phyloP scores from a whole-genome alignment of 352 stramenopile genomes.

The Pythium phragmitis region DNA sequence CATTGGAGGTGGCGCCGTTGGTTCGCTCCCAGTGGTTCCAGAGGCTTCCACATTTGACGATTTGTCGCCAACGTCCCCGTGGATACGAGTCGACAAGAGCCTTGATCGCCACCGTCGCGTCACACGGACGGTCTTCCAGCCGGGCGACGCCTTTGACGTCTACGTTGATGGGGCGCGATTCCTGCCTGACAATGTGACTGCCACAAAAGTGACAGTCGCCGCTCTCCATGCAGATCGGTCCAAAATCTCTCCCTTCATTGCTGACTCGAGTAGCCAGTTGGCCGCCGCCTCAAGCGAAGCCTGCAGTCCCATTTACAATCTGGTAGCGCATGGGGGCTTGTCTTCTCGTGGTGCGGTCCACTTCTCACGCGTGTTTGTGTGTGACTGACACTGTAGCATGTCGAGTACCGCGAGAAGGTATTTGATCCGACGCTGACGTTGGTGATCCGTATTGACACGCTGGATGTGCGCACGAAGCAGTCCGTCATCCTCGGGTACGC shows the following conservation, averaged over 20 bases:
- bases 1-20: background rate
- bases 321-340: conserved; percentile 33
- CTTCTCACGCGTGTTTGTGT: background rate
- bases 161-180: conserved; percentile 73
- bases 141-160: conserved; percentile 78
- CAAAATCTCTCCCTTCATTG: conserved; percentile 26
- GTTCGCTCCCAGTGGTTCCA: conserved; percentile 4
- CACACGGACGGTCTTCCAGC: conserved; percentile 35
- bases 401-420: conserved; percentile 69
- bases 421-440: conserved; percentile 86
- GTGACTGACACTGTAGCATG: conserved; percentile 32
- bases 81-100: conserved; percentile 39
- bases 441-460: conserved; percentile 81
- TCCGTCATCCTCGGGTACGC: conserved; percentile 77
- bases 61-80: conserved; percentile 11
- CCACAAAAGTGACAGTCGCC: conserved; percentile 72
- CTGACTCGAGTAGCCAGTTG: conserved; percentile 33
- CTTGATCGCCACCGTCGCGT: conserved; percentile 29
- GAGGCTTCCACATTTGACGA: conserved; percentile 16
- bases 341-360: background rate
- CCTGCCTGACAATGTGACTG: conserved; percentile 66
- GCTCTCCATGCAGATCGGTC: conserved; percentile 54
- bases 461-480: conserved; percentile 52
- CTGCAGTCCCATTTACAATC: conserved; percentile 48
- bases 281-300: conserved; percentile 27